Evolutionary conservation across 306 rosid species (phyloP), one percentile per base, ranked within the genome.

Genomic region (Pyrus communis): DNA sequence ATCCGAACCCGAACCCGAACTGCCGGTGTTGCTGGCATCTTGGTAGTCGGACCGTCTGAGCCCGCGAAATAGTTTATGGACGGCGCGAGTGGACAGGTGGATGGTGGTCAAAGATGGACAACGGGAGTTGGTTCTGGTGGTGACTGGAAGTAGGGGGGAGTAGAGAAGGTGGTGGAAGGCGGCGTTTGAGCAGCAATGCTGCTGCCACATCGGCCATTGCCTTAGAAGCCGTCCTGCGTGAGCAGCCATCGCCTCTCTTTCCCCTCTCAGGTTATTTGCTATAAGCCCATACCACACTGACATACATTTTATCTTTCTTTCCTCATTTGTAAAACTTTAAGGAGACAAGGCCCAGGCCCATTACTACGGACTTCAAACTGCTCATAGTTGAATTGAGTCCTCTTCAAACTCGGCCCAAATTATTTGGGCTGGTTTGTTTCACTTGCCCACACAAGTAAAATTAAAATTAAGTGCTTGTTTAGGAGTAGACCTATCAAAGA

Each of bases 221-320:
- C 92, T 79, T 38, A 90, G 83, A 70, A 88, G 82, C 31, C 96
- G 85, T 31, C 85, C 80, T 70, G 82, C 51, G 61, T 82, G 95
- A 52, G 79, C 75, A 52, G 79, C 75, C 90, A 84, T 90, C 70
- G 9, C 14, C 40, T 30, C 40, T 25, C 7, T 30, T 31, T 64
- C 30, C 55, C 55, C 42, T 70, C 12, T 17, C 51, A 2, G 2
- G 22, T 63, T 9, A 17, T 25, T 31, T 28, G 21, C 42, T 60
- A 25, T 12, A 25, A 35, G 40, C 40, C 40, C 40, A 35, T 35
- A 35, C 35, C 33, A 12, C 33, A n/a, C 4, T 30, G 31, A 19
- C 27, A 3, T 8, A 13, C 59, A 54, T 42, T 22, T 1, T 8
- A 22, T 11, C 15, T 2, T 59, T 3, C 11, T 5, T 13, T 33